Percentiles rank a stretch among this genome's conserved stretches.
Conservation (phyloP, 2,329 filamentous ascomycete genomes). For the Diaporthe citri region DNA sequence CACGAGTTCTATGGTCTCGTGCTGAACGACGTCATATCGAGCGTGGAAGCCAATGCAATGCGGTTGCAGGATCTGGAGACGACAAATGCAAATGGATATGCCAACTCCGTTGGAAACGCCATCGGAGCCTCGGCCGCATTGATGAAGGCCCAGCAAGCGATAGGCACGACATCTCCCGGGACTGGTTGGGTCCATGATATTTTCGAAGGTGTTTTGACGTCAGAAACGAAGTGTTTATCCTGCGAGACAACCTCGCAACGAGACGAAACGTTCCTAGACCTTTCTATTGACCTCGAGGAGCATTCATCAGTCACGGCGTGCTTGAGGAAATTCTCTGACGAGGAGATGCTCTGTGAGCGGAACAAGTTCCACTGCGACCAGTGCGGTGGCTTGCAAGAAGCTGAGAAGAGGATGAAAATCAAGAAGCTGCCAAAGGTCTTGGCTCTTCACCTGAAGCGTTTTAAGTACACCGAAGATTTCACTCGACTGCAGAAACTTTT, state of each 20-base stretch:
- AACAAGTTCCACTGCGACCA: constrained; percentile 99
- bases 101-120: constrained; percentile 64
- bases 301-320: constrained; percentile 97
- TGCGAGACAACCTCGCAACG: constrained; percentile 96
- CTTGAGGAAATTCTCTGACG: constrained; percentile 93
- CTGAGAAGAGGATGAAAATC: constrained; percentile 99
- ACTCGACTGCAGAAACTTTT: constrained; percentile 96
- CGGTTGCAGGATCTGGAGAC: constrained; percentile 66
- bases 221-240: constrained; percentile 95
- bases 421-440: constrained; percentile 93
- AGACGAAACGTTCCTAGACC: constrained; percentile 94
- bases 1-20: constrained; percentile 97
- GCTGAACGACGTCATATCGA: constrained; percentile 95
- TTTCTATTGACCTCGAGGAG: constrained; percentile 95
- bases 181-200: constrained; percentile 96
- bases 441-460: constrained; percentile 93
- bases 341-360: constrained; percentile 97
- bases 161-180: constrained; percentile 68
- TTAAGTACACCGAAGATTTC: constrained; percentile 98
- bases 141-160: constrained; percentile 46
- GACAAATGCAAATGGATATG: constrained; percentile 58
- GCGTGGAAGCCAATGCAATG: constrained; percentile 89
- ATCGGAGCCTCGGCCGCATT: constrained; percentile 51
- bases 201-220: constrained; percentile 94
- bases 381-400: constrained; percentile 95